Evolutionary conservation across 2,329 filamentous ascomycete species (phyloP).

Genomic region (Raffaelea ambrosiae): DNA sequence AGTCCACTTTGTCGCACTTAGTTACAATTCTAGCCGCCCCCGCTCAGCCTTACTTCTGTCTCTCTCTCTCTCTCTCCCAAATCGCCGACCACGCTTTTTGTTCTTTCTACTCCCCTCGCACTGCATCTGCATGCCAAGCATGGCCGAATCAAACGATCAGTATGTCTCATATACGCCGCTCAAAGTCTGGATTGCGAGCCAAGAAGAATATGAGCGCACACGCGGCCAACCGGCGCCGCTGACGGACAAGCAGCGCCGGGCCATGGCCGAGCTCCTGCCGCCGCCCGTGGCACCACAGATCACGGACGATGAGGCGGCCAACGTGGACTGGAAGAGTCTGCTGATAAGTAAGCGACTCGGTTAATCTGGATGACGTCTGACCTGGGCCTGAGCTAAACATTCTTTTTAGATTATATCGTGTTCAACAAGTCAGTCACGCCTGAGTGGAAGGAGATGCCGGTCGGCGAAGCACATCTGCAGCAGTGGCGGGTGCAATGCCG

Average conservation of each 20-base stretch:
- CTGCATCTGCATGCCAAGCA: background rate
- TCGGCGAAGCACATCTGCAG: constrained; percentile 3
- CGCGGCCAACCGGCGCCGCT: constrained; percentile 26
- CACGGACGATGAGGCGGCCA: constrained; percentile 5
- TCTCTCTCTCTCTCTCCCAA: no score
- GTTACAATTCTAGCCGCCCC: no score
- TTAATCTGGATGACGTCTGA: no score
- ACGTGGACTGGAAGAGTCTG: constrained; percentile 29
- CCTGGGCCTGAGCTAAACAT: no score
- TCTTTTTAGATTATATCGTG: no score
- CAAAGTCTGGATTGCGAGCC: constrained; percentile 29
- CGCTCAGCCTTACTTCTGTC: no score
- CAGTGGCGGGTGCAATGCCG: constrained; percentile 18
- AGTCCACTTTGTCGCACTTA: no score
- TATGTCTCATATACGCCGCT: constrained; percentile 13
- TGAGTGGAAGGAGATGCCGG: constrained; percentile 11
- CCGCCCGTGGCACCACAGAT: background rate
- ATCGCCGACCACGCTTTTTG: no score
- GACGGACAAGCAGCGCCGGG: constrained; percentile 26
- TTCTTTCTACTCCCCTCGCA: no score
- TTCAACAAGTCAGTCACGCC: no score
- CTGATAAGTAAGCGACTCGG: constrained; percentile 14
- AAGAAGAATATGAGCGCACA: constrained; percentile 26
- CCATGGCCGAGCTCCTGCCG: constrained; percentile 28
- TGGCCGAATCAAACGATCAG: background rate